Percentiles rank a stretch among this genome's conserved stretches.
phyloP scores from a whole-genome alignment of 139 green algal genomes.

The Chlorella sp. region DNA sequence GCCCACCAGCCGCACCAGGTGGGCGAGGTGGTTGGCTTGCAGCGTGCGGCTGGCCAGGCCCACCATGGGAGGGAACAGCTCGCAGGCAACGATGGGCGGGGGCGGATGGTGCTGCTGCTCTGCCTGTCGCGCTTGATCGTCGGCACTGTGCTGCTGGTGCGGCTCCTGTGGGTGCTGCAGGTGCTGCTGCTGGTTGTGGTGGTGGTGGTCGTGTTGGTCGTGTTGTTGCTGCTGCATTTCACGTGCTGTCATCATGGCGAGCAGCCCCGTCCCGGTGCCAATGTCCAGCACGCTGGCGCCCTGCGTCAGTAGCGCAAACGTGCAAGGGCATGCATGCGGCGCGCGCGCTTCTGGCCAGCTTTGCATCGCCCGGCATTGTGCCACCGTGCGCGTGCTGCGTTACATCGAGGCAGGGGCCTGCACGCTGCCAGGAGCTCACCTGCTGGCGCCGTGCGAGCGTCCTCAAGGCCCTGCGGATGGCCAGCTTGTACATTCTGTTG shows the following conservation, averaged over 20 bases:
- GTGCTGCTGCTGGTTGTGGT: too few relatives aligned
- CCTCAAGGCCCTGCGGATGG: slow-evolving; percentile 10
- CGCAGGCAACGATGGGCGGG: neutral
- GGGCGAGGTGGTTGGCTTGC: slow-evolving; percentile 20
- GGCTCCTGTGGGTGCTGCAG: too few relatives aligned
- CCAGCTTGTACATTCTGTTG: slow-evolving; percentile 37
- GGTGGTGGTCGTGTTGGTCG: too few relatives aligned
- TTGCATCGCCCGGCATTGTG: too few relatives aligned
- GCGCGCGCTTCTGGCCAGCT: too few relatives aligned
- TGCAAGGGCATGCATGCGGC: too few relatives aligned
- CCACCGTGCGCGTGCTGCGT: too few relatives aligned
- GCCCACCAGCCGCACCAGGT: slow-evolving; percentile 19
- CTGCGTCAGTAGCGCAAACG: too few relatives aligned
- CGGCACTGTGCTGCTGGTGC: too few relatives aligned
- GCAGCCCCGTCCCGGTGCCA: slow-evolving; percentile 55
- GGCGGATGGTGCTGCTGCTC: neutral
- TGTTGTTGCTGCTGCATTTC: neutral
- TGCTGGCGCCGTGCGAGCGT: neutral
- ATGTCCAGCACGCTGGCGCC: slow-evolving; percentile 57
- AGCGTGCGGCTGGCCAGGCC: slow-evolving; percentile 25
- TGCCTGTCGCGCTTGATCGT: too few relatives aligned
- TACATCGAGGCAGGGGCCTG: too few relatives aligned
- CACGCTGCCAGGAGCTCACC: too few relatives aligned
- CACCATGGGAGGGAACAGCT: slow-evolving; percentile 52
- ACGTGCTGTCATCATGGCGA: slow-evolving; percentile 50